phyloP scores from a whole-genome alignment of 2,329 filamentous ascomycete species.

The Allantophomopsis cytisporea region DNA sequence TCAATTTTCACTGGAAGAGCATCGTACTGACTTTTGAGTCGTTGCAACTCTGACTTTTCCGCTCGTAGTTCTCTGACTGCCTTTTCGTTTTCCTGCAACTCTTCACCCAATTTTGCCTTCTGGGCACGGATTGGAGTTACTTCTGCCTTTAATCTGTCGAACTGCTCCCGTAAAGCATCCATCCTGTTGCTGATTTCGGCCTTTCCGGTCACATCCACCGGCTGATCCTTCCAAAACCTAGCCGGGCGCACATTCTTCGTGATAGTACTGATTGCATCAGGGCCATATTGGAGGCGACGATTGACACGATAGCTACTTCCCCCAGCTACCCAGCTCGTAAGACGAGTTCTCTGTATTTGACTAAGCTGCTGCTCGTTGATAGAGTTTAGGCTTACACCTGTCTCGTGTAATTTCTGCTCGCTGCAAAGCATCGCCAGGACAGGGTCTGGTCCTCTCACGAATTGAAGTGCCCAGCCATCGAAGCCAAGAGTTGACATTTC shows the following conservation, averaged over 20 bases:
- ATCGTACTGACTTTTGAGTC: conserved; percentile 47
- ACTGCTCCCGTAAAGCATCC: conserved; percentile 10
- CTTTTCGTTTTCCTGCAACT: conserved; percentile 14
- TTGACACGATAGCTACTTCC: conserved; percentile 48
- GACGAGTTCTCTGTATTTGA: conserved; percentile 38
- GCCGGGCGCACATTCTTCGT: conserved; percentile 48
- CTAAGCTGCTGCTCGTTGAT: conserved; percentile 56
- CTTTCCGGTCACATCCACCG: conserved; percentile 56
- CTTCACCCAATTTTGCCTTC: conserved; percentile 23
- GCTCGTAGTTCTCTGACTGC: conserved; percentile 35
- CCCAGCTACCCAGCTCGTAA: conserved; percentile 60
- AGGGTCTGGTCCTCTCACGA: conserved; percentile 64
- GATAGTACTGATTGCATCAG: conserved; percentile 54
- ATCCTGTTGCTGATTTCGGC: conserved; percentile 41
- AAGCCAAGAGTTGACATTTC: conserved; percentile 50
- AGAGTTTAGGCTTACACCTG: conserved; percentile 49
- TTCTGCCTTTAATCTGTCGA: conserved; percentile 18
- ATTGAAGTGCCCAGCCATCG: conserved; percentile 70
- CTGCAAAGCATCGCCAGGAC: conserved; percentile 83
- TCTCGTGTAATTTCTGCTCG: conserved; percentile 53
- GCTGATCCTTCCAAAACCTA: conserved; percentile 62
- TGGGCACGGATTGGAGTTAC: conserved; percentile 8
- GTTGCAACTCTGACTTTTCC: conserved; percentile 57
- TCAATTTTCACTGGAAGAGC: conserved; percentile 56
- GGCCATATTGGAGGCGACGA: conserved; percentile 70